Percentiles rank a stretch among this genome's conserved stretches.
These are phyloP conservation scores for Paratinospora sagittata DNA, from an alignment of 164 flowering plant genomes.

Conservation along the genomic window DNA sequence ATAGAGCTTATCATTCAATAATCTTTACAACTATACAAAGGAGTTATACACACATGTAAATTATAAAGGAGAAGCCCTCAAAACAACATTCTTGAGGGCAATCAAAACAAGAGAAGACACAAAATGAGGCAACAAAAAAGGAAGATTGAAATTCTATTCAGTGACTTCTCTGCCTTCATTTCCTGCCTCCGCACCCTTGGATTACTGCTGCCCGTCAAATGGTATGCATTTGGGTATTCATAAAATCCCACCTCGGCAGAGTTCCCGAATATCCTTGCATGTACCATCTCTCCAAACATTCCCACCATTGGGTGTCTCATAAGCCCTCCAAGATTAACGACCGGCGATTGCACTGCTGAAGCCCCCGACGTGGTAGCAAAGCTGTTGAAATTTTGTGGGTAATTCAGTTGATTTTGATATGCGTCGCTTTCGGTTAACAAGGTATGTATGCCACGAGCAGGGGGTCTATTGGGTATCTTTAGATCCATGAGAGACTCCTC, in stretches of 20 bases:
- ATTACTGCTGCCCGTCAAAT: conserved; percentile 15
- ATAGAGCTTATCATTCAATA: neutral
- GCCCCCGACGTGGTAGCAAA: neutral
- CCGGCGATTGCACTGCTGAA: conserved; percentile 7
- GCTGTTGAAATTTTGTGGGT: conserved; percentile 1
- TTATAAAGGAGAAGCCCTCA: neutral
- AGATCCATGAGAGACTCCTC: conserved; percentile 24
- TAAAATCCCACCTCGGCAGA: conserved; percentile 25
- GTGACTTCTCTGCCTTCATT: conserved; percentile 29
- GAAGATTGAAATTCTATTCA: conserved; percentile 34
- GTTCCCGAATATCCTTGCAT: conserved; percentile 41
- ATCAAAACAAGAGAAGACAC: conserved; percentile 37
- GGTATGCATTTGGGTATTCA: conserved; percentile 26
- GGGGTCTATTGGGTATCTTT: conserved; percentile 44
- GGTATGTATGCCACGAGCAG: conserved; percentile 21
- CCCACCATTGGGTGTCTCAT: conserved; percentile 29
- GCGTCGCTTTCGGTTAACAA: conserved; percentile 20
- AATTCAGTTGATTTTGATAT: conserved; percentile 28
- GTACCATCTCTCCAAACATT: conserved; percentile 52
- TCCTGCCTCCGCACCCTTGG: conserved; percentile 36
- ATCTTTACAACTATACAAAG: conserved; percentile 13
- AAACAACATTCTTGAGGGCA: neutral
- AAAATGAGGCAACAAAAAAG: conserved; percentile 34
- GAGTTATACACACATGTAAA: neutral
- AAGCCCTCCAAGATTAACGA: conserved; percentile 15